phyloP scores from a whole-genome alignment of 208 protist species.

The Leishmania braziliensis region DNA sequence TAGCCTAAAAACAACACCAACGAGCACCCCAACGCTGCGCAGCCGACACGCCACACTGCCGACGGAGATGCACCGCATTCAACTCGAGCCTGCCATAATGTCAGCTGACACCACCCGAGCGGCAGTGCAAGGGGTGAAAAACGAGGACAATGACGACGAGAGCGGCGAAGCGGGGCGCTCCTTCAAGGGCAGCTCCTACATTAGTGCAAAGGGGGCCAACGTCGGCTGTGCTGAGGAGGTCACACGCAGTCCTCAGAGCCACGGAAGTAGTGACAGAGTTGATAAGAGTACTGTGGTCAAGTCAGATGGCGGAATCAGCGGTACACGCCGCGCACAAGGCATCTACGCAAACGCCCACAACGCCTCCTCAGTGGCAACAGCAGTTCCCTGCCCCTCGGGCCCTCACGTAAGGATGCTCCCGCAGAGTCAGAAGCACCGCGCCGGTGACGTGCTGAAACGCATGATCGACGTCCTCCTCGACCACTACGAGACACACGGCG shows the following conservation, averaged over 20 bases:
- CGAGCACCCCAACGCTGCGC: slow-evolving; percentile 28
- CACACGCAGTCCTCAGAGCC: not conserved
- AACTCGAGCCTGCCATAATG: slow-evolving; percentile 16
- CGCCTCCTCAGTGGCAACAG: not conserved
- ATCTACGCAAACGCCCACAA: not conserved
- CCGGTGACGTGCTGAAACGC: slow-evolving; percentile 32
- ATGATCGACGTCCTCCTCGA: slow-evolving; percentile 30
- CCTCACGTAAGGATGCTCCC: slow-evolving; percentile 5
- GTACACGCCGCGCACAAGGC: not conserved
- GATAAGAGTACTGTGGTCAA: not conserved
- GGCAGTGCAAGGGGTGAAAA: not conserved
- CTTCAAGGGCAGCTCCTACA: not conserved
- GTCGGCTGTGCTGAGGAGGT: not conserved
- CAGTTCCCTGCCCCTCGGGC: not conserved
- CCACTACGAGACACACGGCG: slow-evolving; percentile 21
- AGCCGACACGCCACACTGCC: slow-evolving; percentile 29
- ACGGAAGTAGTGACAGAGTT: not conserved
- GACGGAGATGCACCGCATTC: slow-evolving; percentile 35
- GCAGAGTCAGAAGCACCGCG: slow-evolving; percentile 21
- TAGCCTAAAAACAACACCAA: slow-evolving; percentile 24
- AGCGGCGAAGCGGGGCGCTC: not conserved
- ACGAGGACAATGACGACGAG: not conserved
- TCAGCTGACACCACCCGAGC: not conserved
- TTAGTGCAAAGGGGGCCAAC: not conserved
- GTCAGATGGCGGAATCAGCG: not conserved